Evolutionary conservation across 2,329 filamentous ascomycete species (phyloP), one percentile per base, ranked within the genome.

Genomic region (Coniella lustricola): DNA sequence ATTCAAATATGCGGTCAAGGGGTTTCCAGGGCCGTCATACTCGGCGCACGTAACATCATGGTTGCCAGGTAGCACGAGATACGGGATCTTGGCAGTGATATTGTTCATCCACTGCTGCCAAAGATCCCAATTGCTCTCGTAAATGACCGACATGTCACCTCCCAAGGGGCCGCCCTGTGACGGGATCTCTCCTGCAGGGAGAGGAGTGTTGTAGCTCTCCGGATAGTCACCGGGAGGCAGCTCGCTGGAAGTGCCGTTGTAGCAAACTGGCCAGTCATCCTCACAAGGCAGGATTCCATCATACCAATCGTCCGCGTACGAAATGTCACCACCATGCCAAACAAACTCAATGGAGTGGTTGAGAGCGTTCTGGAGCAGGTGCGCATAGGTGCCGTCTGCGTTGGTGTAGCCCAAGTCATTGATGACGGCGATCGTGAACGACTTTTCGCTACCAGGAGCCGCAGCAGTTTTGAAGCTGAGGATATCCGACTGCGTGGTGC

Each of bases 361-460:
- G n/a, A 67, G 58, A 34, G 65, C 64, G 4, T 64, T 68, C 33
- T 67, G 55, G 32, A 56, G 57, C 13, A 76, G 60, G 38, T 74
- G 62, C 52, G 67, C 62, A 59, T 67, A 67, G 2, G 73, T 76
- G 14, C 73, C 73, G 2, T 63, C 58, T 16, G 72, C 73, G 44
- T 76, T 76, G 38, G 71, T 75, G 60, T 75, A 75, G 7, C 73
- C 73, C 73, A 77, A 75, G 51, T 77, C 74, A 52, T 74, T 74
- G 34, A 76, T 53, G 2, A 76, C 67, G 17, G 70, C 72, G 13
- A 75, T 60, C 4, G 62, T 64, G 57, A 76, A 76, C 10, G 62
- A 55, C 4, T 56, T 62, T 0, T 54, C 49, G 50, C 72, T 66
- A 43, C 74, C 74, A 21, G 69, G 65, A 7, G 63, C 64, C 2